Evolutionary conservation across 257 asterid species (phyloP).

Genomic region (Oldenlandia corymbosa): DNA sequence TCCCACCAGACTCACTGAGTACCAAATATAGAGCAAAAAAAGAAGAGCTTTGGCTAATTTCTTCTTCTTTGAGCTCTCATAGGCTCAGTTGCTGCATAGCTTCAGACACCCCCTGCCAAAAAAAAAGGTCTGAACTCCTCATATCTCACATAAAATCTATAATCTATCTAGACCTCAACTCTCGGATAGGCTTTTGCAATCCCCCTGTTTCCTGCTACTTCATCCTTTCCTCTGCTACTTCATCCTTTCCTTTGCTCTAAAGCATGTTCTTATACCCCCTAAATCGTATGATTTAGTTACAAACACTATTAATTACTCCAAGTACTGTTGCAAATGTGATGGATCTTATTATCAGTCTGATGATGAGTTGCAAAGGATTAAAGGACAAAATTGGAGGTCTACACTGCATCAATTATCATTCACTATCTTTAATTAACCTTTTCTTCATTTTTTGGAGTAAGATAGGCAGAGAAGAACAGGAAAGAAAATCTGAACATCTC

Average conservation of each 20-base stretch:
- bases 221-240: no score
- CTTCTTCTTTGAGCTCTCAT: background rate
- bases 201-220: background rate
- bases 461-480: no score
- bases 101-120: background rate
- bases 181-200: background rate
- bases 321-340: background rate
- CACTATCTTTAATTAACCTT: background rate
- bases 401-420: background rate
- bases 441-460: background rate
- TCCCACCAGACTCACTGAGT: background rate
- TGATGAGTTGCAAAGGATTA: background rate
- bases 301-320: background rate
- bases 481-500: background rate
- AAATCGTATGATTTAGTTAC: background rate
- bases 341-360: no score
- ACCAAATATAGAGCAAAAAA: background rate
- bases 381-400: background rate
- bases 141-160: no score
- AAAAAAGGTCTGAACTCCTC: background rate
- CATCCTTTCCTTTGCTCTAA: background rate
- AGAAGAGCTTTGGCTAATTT: background rate
- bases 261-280: background rate
- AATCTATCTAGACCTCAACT: background rate
- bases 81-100: background rate